Conservation (phyloP, 192 early-diverging fungal species). For the Funneliformis geosporum region DNA sequence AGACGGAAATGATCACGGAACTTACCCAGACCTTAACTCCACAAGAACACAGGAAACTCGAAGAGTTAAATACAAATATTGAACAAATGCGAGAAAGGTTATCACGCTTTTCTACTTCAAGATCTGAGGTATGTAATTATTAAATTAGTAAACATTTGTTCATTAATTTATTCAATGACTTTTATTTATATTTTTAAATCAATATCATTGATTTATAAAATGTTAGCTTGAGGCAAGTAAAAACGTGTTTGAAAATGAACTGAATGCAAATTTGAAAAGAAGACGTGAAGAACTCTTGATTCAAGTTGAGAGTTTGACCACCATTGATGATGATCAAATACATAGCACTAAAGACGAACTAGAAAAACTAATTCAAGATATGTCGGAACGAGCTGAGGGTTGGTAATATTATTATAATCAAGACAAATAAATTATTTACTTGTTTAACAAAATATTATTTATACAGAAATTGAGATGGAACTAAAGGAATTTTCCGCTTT, state of each 20-base stretch:
- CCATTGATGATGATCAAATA: constrained; percentile 48
- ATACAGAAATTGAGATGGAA: constrained; percentile 45
- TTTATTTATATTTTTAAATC: not conserved
- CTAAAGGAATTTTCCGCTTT: constrained; percentile 29
- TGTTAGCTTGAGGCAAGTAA: constrained; percentile 71
- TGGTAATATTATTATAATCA: not conserved
- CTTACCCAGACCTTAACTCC: constrained; percentile 53
- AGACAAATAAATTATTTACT: not conserved
- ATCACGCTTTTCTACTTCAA: constrained; percentile 49
- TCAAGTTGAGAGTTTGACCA: constrained; percentile 56
- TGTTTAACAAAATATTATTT: not conserved
- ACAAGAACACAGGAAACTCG: constrained; percentile 56
- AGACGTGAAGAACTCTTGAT: constrained; percentile 66
- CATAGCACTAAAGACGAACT: constrained; percentile 33
- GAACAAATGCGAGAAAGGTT: constrained; percentile 62
- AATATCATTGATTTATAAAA: not conserved
- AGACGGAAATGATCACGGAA: constrained; percentile 61
- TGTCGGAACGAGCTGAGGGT: constrained; percentile 43
- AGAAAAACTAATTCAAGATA: constrained; percentile 39
- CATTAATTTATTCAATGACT: constrained; percentile 9
- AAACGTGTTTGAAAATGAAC: constrained; percentile 70
- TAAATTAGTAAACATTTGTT: not conserved
- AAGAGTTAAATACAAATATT: constrained; percentile 49
- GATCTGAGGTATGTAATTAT: constrained; percentile 54
- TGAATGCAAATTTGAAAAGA: constrained; percentile 68